Conservation (phyloP, 2,329 filamentous ascomycete genomes). For the Aspergillus clavatus region DNA sequence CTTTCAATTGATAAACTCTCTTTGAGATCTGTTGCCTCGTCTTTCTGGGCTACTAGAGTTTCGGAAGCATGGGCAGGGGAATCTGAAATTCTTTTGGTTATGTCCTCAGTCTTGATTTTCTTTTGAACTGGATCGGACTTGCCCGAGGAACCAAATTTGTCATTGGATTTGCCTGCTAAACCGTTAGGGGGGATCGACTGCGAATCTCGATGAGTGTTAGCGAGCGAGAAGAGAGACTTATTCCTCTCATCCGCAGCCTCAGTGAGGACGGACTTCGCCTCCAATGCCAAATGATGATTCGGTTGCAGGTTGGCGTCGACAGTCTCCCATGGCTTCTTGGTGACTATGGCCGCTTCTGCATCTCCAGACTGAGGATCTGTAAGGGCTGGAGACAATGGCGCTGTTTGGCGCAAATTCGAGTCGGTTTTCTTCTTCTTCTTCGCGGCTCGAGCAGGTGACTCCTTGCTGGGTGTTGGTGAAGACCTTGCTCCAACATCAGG, state of each 20-base stretch:
- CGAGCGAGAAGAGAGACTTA: background rate
- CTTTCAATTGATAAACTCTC: conserved; percentile 28
- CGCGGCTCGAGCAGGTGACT: background rate
- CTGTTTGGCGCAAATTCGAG: background rate
- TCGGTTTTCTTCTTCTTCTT: background rate
- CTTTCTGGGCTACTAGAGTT: background rate
- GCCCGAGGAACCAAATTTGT: background rate
- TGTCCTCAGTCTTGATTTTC: background rate
- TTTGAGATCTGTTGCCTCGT: background rate
- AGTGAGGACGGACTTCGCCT: background rate
- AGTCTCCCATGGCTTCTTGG: background rate
- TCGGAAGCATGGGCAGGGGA: background rate
- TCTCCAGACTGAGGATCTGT: background rate
- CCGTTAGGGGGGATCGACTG: background rate
- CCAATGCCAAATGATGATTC: background rate
- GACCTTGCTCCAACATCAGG: background rate
- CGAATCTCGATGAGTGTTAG: background rate
- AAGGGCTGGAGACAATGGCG: background rate
- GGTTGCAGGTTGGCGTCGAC: background rate
- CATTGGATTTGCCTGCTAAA: background rate
- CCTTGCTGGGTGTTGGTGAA: background rate
- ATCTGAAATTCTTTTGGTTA: background rate
- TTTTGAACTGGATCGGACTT: background rate
- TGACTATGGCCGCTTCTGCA: background rate
- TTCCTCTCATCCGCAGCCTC: background rate